These are phyloP conservation scores for Oryza brachyantha DNA, from an alignment of 176 grass and related monocot genomes.

Conservation along the genomic window DNA sequence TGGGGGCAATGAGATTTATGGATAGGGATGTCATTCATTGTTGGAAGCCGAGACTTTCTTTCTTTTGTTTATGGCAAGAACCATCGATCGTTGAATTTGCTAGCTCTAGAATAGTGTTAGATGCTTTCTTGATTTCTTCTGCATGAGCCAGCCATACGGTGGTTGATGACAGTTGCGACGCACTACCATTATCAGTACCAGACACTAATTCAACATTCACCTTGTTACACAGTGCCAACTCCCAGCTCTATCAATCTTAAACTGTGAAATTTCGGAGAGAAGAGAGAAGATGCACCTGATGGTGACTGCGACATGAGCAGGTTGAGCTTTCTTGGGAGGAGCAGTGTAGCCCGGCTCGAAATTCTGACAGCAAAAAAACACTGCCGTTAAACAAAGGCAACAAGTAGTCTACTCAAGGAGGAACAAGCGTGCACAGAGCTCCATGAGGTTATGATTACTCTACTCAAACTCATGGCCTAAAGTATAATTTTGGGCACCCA, in stretches of 20 bases:
- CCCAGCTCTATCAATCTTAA: too few species aligned
- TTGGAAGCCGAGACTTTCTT: neutral
- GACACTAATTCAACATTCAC: constrained; percentile 29
- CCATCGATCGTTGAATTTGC: constrained; percentile 18
- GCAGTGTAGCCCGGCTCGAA: constrained; percentile 70
- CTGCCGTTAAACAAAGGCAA: constrained; percentile 18
- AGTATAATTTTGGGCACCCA: constrained; percentile 9
- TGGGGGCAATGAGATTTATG: neutral
- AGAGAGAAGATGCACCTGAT: constrained; percentile 50
- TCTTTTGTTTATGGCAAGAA: neutral
- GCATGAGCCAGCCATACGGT: neutral
- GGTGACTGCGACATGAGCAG: constrained; percentile 53
- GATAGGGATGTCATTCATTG: neutral
- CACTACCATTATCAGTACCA: neutral
- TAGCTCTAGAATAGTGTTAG: neutral
- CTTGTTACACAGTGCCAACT: neutral
- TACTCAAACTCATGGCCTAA: neutral
- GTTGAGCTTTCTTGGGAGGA: constrained; percentile 56
- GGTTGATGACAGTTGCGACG: neutral
- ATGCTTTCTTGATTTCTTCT: neutral
- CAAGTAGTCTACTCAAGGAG: neutral
- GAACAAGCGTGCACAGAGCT: neutral
- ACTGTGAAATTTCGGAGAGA: neutral
- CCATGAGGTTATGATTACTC: constrained; percentile 20
- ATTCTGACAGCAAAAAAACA: constrained; percentile 48